Percentiles rank a stretch among this genome's conserved stretches.
These are phyloP conservation scores for Talaromyces albobiverticillius DNA, from an alignment of 2,329 filamentous ascomycete species.

Conservation along the genomic window DNA sequence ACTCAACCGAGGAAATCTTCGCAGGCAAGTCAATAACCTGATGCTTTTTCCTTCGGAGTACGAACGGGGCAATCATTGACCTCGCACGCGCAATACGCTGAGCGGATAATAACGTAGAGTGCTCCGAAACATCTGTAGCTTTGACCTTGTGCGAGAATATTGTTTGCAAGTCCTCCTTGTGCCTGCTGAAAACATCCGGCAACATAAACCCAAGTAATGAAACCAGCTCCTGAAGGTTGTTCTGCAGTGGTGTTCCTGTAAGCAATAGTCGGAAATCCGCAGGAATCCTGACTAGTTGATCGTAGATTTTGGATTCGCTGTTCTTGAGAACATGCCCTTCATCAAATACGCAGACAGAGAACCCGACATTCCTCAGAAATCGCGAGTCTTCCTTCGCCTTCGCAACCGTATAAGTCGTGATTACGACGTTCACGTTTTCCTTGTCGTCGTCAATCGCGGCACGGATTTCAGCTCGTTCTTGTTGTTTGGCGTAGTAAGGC, in stretches of 20 bases:
- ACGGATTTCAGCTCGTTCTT: constrained; percentile 65
- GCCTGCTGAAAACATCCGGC: constrained; percentile 73
- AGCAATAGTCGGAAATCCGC: constrained; percentile 83
- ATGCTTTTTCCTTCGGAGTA: constrained; percentile 87
- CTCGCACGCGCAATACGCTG: constrained; percentile 84
- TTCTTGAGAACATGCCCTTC: constrained; percentile 95
- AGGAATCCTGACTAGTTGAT: constrained; percentile 71
- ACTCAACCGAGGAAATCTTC: constrained; percentile 74
- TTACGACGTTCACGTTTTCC: constrained; percentile 64
- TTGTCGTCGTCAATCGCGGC: constrained; percentile 63
- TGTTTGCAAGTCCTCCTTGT: constrained; percentile 73
- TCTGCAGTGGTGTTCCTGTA: constrained; percentile 89
- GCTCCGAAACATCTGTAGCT: constrained; percentile 61
- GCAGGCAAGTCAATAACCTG: constrained; percentile 84
- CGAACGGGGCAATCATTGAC: constrained; percentile 92
- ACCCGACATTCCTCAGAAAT: constrained; percentile 60
- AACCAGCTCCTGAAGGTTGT: constrained; percentile 90
- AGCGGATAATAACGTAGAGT: constrained; percentile 79
- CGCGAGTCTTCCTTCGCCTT: constrained; percentile 59
- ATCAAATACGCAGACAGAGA: constrained; percentile 72
- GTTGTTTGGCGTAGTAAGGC: constrained; percentile 69
- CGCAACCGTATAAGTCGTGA: constrained; percentile 70
- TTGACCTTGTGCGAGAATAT: constrained; percentile 93
- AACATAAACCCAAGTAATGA: constrained; percentile 93
- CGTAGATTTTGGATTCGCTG: constrained; percentile 75